Percentiles rank a stretch among this genome's conserved stretches.
phyloP scores from a whole-genome alignment of 1,139 yeast species.

The Candida glucosophila region DNA sequence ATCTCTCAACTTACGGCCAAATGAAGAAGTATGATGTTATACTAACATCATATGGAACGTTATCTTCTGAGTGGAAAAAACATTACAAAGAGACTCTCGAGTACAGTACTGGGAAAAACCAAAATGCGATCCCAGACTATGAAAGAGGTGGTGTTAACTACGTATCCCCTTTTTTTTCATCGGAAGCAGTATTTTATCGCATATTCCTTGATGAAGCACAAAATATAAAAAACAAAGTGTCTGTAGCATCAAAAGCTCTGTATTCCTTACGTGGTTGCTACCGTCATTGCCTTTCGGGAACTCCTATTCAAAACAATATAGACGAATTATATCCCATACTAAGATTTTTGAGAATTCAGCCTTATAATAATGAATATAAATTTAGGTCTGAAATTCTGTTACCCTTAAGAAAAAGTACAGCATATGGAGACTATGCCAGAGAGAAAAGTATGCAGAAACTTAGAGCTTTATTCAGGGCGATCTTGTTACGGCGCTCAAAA shows the following conservation, averaged over 20 bases:
- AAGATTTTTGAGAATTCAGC: constrained; percentile 61
- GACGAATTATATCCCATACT: constrained; percentile 75
- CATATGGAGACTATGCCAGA: constrained; percentile 23
- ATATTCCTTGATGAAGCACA: constrained; percentile 90
- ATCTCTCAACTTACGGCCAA: constrained; percentile 30
- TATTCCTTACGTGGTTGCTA: constrained; percentile 43
- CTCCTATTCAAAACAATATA: constrained; percentile 86
- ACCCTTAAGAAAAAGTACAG: constrained; percentile 40
- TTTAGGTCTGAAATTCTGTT: constrained; percentile 53
- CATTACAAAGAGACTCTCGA: constrained; percentile 39
- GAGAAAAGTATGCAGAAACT: constrained; percentile 49
- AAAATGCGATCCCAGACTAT: constrained; percentile 31
- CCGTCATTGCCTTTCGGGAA: constrained; percentile 84
- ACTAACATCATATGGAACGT: constrained; percentile 69
- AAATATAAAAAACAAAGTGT: constrained; percentile 63
- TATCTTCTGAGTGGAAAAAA: constrained; percentile 60
- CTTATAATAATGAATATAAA: constrained; percentile 50
- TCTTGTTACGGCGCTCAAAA: constrained; percentile 75
- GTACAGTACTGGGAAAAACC: constrained; percentile 12
- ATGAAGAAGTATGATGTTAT: constrained; percentile 60
- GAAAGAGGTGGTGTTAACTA: constrained; percentile 37
- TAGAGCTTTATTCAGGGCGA: constrained; percentile 68
- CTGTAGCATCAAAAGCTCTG: constrained; percentile 64
- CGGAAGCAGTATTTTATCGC: constrained; percentile 52
- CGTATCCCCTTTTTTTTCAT: constrained; percentile 58